Conservation (phyloP, 371 early-diverging fungal genomes). For the Gilbertella persicaria region DNA sequence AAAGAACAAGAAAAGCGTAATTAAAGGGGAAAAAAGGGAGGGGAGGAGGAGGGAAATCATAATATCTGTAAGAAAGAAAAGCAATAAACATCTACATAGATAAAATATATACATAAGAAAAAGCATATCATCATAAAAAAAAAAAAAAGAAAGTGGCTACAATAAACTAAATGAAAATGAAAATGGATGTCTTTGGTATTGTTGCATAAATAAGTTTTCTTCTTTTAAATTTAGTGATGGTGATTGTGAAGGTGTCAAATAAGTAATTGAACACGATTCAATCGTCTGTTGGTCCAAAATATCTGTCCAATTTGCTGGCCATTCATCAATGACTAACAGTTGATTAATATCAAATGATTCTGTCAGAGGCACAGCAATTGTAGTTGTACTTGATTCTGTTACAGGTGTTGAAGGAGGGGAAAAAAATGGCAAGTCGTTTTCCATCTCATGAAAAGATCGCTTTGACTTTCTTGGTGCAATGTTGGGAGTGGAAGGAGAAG, state of each 20-base stretch:
- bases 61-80: no score
- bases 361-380: no score
- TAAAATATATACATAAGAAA: no score
- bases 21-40: no score
- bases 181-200: background rate
- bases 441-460: background rate
- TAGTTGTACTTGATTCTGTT: no score
- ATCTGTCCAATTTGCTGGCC: background rate
- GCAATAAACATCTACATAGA: no score
- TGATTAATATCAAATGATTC: background rate
- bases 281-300: conserved; percentile 12
- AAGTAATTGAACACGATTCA: conserved; percentile 12
- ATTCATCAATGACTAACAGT: background rate
- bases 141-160: no score
- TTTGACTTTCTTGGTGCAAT: background rate
- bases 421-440: background rate
- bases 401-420: background rate
- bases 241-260: conserved; percentile 21
- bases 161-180: background rate
- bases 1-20: no score
- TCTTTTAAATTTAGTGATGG: conserved; percentile 14
- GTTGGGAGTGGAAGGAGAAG: conserved; percentile 2
- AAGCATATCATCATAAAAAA: no score
- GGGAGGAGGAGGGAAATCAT: no score
- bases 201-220: background rate